phyloP scores from a whole-genome alignment of 352 stramenopile species.

The Phytophthora pinifolia region DNA sequence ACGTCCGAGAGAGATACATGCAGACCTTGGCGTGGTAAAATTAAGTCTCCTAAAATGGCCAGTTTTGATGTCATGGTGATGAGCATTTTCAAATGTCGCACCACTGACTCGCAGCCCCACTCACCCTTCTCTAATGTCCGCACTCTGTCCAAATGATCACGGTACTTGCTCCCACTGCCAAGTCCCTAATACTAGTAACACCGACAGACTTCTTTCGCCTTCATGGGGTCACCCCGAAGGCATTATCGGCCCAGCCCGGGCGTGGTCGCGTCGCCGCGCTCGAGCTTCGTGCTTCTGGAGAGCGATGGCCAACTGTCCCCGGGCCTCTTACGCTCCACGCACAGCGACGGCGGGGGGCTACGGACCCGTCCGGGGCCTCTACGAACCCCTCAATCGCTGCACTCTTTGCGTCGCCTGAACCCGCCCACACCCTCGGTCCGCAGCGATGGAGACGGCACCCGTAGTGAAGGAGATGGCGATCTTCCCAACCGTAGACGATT shows the following conservation, averaged over 20 bases:
- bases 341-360: slow-evolving; percentile 20
- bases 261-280: slow-evolving; percentile 37
- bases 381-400: slow-evolving; percentile 16
- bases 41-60: slow-evolving; percentile 1
- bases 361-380: slow-evolving; percentile 6
- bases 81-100: slow-evolving; percentile 4
- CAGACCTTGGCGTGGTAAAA: too few relatives aligned
- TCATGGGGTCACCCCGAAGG: slow-evolving; percentile 20
- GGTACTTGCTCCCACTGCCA: slow-evolving; percentile 2
- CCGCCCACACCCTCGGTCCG: slow-evolving; percentile 14
- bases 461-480: slow-evolving; percentile 13
- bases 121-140: slow-evolving; percentile 20
- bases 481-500: slow-evolving; percentile 13
- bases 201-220: neutral
- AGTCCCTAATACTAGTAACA: slow-evolving; percentile 14
- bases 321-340: slow-evolving; percentile 16
- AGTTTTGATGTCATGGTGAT: slow-evolving; percentile 20
- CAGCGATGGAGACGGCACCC: slow-evolving; percentile 18
- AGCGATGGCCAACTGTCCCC: slow-evolving; percentile 34
- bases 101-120: neutral
- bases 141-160: slow-evolving; percentile 6
- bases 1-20: too few relatives aligned
- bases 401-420: slow-evolving; percentile 26
- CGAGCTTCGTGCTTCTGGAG: slow-evolving; percentile 71
- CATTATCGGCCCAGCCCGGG: neutral